phyloP scores from a whole-genome alignment of 2,329 filamentous ascomycete species.

The Penicillium paneum region DNA sequence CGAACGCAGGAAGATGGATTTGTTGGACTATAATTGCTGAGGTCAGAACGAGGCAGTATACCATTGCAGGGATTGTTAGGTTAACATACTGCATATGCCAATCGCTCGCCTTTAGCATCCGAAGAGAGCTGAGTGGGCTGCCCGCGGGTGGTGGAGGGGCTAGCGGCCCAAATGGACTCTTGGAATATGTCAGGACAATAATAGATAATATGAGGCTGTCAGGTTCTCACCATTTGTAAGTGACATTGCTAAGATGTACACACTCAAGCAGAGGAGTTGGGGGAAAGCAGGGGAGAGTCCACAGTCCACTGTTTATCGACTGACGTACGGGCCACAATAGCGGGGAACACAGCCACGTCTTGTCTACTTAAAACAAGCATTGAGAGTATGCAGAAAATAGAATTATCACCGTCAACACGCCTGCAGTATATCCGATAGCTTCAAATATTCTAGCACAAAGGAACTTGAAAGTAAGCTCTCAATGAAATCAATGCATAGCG shows the following conservation, averaged over 20 bases:
- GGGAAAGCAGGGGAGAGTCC: not conserved
- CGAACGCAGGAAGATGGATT: slow-evolving; percentile 92
- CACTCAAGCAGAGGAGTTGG: slow-evolving; percentile 6
- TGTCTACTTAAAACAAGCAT: not conserved
- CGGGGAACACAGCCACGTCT: slow-evolving; percentile 12
- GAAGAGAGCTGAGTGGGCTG: slow-evolving; percentile 84
- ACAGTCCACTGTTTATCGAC: slow-evolving; percentile 18
- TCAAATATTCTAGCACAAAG: not conserved
- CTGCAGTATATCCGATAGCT: not conserved
- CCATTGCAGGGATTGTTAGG: not conserved
- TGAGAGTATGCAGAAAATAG: not conserved
- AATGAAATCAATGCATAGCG: slow-evolving; percentile 15
- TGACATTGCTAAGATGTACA: slow-evolving; percentile 37
- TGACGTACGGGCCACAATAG: slow-evolving; percentile 19
- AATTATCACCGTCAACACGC: not conserved
- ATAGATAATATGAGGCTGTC: not conserved
- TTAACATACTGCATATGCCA: slow-evolving; percentile 79
- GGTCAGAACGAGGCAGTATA: not conserved
- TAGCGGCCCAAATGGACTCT: slow-evolving; percentile 78
- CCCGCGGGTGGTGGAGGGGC: slow-evolving; percentile 77
- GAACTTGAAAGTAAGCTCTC: not conserved
- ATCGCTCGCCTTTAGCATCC: slow-evolving; percentile 83
- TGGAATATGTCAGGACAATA: slow-evolving; percentile 18
- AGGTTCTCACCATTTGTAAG: slow-evolving; percentile 43
- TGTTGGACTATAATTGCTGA: slow-evolving; percentile 66